phyloP scores from a whole-genome alignment of 257 asterid genomes.

The Capsicum baccatum region DNA sequence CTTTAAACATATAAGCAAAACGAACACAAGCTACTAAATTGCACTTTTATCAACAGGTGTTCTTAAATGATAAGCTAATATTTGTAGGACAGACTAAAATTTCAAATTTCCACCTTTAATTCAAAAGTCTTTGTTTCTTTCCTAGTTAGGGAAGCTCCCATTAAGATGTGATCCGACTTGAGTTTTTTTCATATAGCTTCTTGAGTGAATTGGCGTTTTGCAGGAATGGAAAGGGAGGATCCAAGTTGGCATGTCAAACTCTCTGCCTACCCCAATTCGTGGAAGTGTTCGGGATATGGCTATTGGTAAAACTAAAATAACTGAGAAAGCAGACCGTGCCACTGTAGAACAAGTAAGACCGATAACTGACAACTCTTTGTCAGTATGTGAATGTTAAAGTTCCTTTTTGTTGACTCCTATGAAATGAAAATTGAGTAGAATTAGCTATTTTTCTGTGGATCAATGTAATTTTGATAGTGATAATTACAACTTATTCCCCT shows the following conservation, averaged over 20 bases:
- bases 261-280: no score
- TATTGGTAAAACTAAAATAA: slow-evolving; percentile 80
- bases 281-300: no score
- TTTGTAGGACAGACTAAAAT: neutral
- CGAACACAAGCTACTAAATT: neutral
- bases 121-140: neutral
- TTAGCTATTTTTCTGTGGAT: no score
- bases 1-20: neutral
- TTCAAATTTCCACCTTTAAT: neutral
- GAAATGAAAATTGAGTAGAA: no score
- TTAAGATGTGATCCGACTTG: neutral
- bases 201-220: no score
- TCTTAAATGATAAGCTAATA: neutral
- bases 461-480: no score
- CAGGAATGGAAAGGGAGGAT: no score
- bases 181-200: neutral
- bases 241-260: no score
- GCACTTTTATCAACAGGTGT: neutral
- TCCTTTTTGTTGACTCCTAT: no score
- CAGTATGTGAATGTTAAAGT: no score
- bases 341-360: slow-evolving; percentile 32
- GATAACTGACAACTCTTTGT: no score
- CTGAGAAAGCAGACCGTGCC: slow-evolving; percentile 97
- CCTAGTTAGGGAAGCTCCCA: neutral
- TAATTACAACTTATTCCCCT: no score